Percentiles rank a stretch among this genome's conserved stretches.
Conservation (phyloP, 176 grass and related monocot species). For the Raddia distichophylla region DNA sequence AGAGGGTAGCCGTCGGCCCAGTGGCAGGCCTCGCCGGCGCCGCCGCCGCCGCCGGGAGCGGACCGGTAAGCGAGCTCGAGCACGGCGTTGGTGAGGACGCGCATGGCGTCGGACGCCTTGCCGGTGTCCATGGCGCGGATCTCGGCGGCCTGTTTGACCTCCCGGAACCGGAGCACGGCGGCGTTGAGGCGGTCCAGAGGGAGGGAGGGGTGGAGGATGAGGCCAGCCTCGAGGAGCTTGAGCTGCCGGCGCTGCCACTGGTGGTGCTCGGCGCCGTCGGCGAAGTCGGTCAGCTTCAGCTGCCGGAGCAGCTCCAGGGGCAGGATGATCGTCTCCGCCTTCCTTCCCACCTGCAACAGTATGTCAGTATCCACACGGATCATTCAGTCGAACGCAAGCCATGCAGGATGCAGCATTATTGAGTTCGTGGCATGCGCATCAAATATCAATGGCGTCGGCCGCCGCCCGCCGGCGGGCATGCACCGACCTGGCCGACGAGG, state of each 20-base stretch:
- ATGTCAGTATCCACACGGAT: not conserved
- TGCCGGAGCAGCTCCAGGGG: constrained; percentile 93
- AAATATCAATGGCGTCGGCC: not conserved
- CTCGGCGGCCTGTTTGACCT: constrained; percentile 51
- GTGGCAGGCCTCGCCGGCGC: constrained; percentile 55
- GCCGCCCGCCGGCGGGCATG: not conserved
- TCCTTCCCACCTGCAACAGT: constrained; percentile 55
- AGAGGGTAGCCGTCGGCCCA: constrained; percentile 92
- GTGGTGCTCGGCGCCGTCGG: constrained; percentile 71
- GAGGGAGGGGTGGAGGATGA: constrained; percentile 54
- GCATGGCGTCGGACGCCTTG: constrained; percentile 78
- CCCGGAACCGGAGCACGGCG: constrained; percentile 46
- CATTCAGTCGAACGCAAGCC: not conserved
- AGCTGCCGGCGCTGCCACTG: constrained; percentile 84
- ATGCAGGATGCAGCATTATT: not conserved
- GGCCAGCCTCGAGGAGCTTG: constrained; percentile 73
- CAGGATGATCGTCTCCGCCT: constrained; percentile 72
- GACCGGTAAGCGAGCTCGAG: constrained; percentile 63
- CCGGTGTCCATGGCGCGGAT: constrained; percentile 72
- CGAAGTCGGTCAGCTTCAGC: constrained; percentile 77
- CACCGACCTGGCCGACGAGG: constrained; percentile 77
- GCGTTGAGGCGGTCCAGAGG: constrained; percentile 55
- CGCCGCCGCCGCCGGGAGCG: constrained; percentile 1
- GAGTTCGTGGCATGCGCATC: not conserved
- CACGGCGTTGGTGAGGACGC: constrained; percentile 59